These are phyloP conservation scores for Eremothecium sinecaudum DNA, from an alignment of 1,139 yeast genomes.

Conservation along the genomic window DNA sequence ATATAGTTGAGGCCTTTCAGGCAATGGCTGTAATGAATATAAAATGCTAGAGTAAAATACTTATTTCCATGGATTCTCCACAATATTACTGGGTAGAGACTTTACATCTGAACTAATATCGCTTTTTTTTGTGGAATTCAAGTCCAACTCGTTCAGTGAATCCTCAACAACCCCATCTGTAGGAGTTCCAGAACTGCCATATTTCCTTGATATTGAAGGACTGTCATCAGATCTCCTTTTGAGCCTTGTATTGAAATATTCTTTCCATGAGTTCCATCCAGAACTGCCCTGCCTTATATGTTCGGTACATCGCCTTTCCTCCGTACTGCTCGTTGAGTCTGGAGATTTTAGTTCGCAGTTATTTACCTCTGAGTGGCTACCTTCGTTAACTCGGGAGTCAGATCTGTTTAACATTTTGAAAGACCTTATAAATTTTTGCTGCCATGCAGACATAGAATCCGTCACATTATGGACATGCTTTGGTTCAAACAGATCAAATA, in stretches of 20 bases:
- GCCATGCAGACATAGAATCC: constrained; percentile 28
- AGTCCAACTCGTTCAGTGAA: background rate
- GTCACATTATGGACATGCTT: constrained; percentile 42
- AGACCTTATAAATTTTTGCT: constrained; percentile 26
- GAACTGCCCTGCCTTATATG: background rate
- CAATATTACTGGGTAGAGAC: constrained; percentile 2
- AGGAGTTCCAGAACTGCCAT: background rate
- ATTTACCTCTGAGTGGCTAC: constrained; percentile 3
- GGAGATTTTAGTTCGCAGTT: background rate
- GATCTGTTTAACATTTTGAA: constrained; percentile 21
- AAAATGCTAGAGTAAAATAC: too few species aligned
- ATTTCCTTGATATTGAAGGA: constrained; percentile 2
- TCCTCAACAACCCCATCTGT: background rate
- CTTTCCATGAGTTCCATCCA: constrained; percentile 22
- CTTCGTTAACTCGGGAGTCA: constrained; percentile 1
- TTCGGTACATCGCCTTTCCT: constrained; percentile 1
- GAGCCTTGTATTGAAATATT: constrained; percentile 19
- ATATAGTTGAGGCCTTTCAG: too few species aligned
- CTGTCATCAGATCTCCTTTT: constrained; percentile 6
- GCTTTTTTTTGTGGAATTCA: background rate
- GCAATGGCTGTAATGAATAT: too few species aligned
- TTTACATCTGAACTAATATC: too few species aligned
- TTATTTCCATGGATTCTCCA: constrained; percentile 8
- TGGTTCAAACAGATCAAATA: constrained; percentile 82
- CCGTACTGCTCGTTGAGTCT: background rate